phyloP scores from a whole-genome alignment of 2,329 filamentous ascomycete genomes.

The Stagonosporopsis vannaccii region DNA sequence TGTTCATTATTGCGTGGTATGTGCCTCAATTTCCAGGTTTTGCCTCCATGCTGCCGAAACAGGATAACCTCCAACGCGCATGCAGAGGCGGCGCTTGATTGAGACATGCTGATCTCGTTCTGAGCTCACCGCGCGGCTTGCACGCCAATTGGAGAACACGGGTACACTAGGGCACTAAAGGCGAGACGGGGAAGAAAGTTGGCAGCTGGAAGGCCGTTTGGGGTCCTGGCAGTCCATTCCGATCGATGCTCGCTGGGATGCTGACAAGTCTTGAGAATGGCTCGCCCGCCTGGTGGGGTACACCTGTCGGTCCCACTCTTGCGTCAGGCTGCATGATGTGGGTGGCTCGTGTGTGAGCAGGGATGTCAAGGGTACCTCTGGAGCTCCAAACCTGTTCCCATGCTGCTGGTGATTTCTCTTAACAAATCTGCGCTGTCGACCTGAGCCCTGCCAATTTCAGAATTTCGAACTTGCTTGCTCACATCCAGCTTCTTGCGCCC shows the following conservation, averaged over 20 bases:
- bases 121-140: constrained; percentile 2
- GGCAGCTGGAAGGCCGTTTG: constrained; percentile 13
- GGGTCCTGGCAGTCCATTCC: constrained; percentile 11
- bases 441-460: constrained; percentile 24
- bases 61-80: constrained; percentile 11
- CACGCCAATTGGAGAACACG: constrained; percentile 7
- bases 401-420: constrained; percentile 37
- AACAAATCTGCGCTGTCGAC: constrained; percentile 39
- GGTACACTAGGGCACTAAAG: constrained; percentile 1
- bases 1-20: constrained; percentile 7
- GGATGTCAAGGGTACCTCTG: constrained; percentile 39
- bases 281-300: constrained; percentile 37
- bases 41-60: constrained; percentile 2
- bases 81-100: constrained; percentile 9
- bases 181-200: constrained; percentile 10
- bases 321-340: constrained; percentile 47
- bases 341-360: constrained; percentile 45
- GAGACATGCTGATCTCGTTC: constrained; percentile 7
- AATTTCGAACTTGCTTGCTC: constrained; percentile 25
- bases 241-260: constrained; percentile 35
- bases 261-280: constrained; percentile 44
- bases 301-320: constrained; percentile 40
- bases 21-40: constrained; percentile 12
- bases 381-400: constrained; percentile 49
- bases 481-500: constrained; percentile 12